Evolutionary conservation across 352 stramenopile genomes (phyloP).

Genomic region (Phytophthora cryptogea): DNA sequence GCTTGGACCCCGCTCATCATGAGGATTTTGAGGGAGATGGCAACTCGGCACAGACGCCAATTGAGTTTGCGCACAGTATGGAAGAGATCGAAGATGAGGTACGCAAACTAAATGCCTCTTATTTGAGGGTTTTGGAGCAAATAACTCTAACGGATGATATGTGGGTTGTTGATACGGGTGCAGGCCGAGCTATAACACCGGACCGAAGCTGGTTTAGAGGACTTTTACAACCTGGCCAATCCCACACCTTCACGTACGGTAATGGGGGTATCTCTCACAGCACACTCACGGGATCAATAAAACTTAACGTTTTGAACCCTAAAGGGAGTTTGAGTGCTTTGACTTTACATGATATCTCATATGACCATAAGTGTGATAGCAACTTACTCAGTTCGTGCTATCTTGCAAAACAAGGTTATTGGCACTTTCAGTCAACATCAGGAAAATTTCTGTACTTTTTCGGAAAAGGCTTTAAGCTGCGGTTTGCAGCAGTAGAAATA

Average conservation of each 20-base stretch:
- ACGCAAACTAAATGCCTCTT: neutral
- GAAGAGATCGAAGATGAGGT: slow-evolving; percentile 8
- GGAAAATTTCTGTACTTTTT: too few relatives aligned
- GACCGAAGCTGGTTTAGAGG: slow-evolving; percentile 5
- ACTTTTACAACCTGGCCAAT: too few relatives aligned
- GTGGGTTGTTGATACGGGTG: slow-evolving; percentile 1
- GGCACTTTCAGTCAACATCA: too few relatives aligned
- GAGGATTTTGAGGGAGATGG: slow-evolving; percentile 2
- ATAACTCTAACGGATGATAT: neutral
- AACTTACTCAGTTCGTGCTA: too few relatives aligned
- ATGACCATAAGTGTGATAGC: too few relatives aligned
- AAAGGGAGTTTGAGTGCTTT: neutral
- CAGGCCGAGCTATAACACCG: neutral
- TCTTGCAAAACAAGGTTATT: too few relatives aligned
- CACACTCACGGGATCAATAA: slow-evolving; percentile 1
- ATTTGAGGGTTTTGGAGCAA: slow-evolving; percentile 1
- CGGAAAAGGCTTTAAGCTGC: too few relatives aligned
- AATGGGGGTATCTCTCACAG: slow-evolving; percentile 5
- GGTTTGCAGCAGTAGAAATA: too few relatives aligned
- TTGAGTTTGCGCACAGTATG: slow-evolving; percentile 1
- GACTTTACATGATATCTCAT: too few relatives aligned
- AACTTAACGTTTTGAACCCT: too few relatives aligned
- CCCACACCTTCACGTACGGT: slow-evolving; percentile 8
- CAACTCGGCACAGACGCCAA: neutral
- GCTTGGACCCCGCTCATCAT: neutral